These are phyloP conservation scores for Amylocystis lapponica DNA, from an alignment of 768 basidiomycete species.

Conservation along the genomic window DNA sequence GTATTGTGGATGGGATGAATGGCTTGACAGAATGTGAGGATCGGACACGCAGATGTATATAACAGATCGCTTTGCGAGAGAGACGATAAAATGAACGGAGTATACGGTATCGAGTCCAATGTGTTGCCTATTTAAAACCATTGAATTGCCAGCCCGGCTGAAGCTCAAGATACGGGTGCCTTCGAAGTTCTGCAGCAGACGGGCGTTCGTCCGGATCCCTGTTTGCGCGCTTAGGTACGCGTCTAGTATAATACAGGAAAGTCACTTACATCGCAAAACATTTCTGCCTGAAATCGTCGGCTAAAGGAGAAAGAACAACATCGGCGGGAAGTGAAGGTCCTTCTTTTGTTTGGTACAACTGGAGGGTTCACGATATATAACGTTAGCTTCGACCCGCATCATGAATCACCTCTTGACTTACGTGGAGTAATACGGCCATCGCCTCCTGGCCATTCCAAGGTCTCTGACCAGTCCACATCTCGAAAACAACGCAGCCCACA, in stretches of 20 bases:
- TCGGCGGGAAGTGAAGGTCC: constrained; percentile 89
- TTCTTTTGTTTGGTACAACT: constrained; percentile 82
- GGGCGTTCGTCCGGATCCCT: constrained; percentile 86
- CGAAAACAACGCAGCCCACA: constrained; percentile 95
- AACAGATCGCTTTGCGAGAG: no score
- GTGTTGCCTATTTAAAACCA: constrained; percentile 34
- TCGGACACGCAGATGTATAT: no score
- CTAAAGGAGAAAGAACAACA: constrained; percentile 66
- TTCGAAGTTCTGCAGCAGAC: constrained; percentile 68
- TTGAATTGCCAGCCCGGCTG: constrained; percentile 73
- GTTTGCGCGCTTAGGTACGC: no score
- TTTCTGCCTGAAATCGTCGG: constrained; percentile 78
- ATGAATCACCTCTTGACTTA: no score
- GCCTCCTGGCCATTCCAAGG: constrained; percentile 92
- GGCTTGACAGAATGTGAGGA: no score
- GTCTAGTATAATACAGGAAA: background rate
- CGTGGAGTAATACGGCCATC: constrained; percentile 93
- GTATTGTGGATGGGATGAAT: no score
- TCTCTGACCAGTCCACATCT: constrained; percentile 97
- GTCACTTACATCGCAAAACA: constrained; percentile 82
- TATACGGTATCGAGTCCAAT: no score
- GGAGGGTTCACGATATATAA: background rate
- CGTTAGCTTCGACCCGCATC: no score
- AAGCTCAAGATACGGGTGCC: constrained; percentile 72
- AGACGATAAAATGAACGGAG: constrained; percentile 1